These are phyloP conservation scores for Lizanozyma gosingica DNA, from an alignment of 1,139 yeast species.

Conservation along the genomic window DNA sequence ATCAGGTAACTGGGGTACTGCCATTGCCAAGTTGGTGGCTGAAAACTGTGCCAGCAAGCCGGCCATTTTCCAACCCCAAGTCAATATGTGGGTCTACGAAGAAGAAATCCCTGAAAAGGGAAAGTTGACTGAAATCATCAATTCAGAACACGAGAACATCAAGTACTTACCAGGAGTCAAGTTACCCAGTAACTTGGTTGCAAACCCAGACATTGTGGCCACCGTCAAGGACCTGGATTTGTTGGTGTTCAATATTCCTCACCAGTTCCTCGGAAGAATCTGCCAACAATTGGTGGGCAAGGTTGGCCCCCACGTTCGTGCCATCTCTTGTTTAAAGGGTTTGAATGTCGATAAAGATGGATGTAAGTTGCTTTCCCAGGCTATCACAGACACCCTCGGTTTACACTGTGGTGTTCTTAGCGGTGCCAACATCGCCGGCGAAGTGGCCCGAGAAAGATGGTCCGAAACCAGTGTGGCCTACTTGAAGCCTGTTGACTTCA, in stretches of 20 bases:
- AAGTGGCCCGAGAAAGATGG: constrained; percentile 40
- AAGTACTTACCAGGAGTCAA: constrained; percentile 37
- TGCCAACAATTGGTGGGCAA: constrained; percentile 32
- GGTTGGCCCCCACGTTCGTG: constrained; percentile 30
- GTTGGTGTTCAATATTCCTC: constrained; percentile 40
- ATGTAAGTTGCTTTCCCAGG: constrained; percentile 35
- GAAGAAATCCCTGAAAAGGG: constrained; percentile 30
- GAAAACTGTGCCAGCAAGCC: constrained; percentile 36
- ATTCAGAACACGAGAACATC: constrained; percentile 36
- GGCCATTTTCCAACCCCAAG: constrained; percentile 27
- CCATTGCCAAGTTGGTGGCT: constrained; percentile 38
- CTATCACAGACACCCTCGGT: constrained; percentile 36
- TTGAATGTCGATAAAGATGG: constrained; percentile 38
- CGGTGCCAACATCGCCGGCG: constrained; percentile 43
- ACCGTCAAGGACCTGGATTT: constrained; percentile 37
- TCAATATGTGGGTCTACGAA: constrained; percentile 42
- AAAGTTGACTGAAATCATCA: constrained; percentile 37
- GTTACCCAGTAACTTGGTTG: constrained; percentile 35
- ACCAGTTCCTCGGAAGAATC: constrained; percentile 35
- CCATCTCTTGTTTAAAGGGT: constrained; percentile 41
- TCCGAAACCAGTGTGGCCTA: constrained; percentile 44
- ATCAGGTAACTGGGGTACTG: constrained; percentile 44
- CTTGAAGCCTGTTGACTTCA: constrained; percentile 28
- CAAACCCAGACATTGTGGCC: constrained; percentile 30
- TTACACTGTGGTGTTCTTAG: constrained; percentile 38